Conservation (phyloP, 805 yeast genomes). For the Wickerhamia fluorescens region DNA sequence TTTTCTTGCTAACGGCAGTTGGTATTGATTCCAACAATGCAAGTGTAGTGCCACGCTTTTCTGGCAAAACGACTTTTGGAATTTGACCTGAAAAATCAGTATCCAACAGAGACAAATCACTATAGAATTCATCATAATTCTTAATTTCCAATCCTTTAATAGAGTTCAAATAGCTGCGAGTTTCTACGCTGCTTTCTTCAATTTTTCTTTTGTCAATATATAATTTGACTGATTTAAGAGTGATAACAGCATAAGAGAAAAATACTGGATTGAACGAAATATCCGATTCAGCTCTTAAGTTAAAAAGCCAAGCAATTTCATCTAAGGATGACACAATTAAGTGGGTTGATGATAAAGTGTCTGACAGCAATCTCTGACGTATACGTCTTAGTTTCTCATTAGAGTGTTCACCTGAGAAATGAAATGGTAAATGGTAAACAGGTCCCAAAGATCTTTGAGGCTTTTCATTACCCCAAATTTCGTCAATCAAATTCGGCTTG, state of each 20-base stretch:
- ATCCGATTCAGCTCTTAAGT: slow-evolving; percentile 70
- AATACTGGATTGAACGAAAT: slow-evolving; percentile 84
- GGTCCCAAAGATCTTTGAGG: slow-evolving; percentile 30
- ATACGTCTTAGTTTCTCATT: slow-evolving; percentile 22
- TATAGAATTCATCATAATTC: slow-evolving; percentile 54
- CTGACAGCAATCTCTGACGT: slow-evolving; percentile 7
- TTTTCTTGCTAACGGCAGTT: slow-evolving; percentile 17
- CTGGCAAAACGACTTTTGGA: slow-evolving; percentile 24
- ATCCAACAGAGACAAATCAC: slow-evolving; percentile 35
- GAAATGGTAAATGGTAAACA: slow-evolving; percentile 20
- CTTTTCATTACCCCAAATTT: slow-evolving; percentile 30
- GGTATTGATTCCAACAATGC: slow-evolving; percentile 27
- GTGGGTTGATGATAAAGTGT: slow-evolving; percentile 21
- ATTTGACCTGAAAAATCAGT: slow-evolving; percentile 11
- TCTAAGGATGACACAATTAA: slow-evolving; percentile 70
- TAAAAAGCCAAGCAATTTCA: slow-evolving; percentile 87
- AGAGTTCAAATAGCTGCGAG: slow-evolving; percentile 16
- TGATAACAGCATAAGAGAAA: slow-evolving; percentile 51
- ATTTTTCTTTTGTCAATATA: slow-evolving; percentile 48
- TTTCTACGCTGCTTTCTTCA: slow-evolving; percentile 20
- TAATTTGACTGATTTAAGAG: slow-evolving; percentile 32
- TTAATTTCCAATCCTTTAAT: slow-evolving; percentile 31
- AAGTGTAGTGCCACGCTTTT: slow-evolving; percentile 20
- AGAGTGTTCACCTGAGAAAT: slow-evolving; percentile 29
- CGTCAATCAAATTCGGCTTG: slow-evolving; percentile 28